A percentile compares a stretch with the other conserved stretches of the same genome.
Evolutionary conservation across 345 rosid species (phyloP).

Genomic region (Salix koriyanagi): DNA sequence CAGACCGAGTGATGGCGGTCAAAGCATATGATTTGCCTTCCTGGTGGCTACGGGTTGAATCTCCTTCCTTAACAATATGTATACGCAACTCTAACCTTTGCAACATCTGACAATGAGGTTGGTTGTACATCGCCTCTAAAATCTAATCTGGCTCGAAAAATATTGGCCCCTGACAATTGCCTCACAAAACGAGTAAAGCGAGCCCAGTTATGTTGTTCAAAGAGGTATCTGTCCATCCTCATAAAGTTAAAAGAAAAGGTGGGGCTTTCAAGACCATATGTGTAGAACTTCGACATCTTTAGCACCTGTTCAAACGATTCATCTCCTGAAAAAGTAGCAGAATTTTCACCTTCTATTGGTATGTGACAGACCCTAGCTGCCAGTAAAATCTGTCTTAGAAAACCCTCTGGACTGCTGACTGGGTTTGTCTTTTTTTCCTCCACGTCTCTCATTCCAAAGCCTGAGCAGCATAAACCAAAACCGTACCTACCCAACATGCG

Average conservation of each 20-base stretch:
- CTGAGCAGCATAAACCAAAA: conserved; percentile 36
- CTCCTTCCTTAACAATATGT: conserved; percentile 22
- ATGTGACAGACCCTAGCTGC: conserved; percentile 37
- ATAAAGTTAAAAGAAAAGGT: conserved; percentile 40
- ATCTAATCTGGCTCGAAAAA: conserved; percentile 42
- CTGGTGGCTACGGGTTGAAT: not conserved
- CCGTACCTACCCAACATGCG: conserved; percentile 41
- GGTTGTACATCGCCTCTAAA: conserved; percentile 17
- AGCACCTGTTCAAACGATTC: conserved; percentile 39
- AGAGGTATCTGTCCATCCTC: conserved; percentile 45
- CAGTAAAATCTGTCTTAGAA: conserved; percentile 36
- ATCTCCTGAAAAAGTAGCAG: conserved; percentile 26
- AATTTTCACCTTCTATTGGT: conserved; percentile 45
- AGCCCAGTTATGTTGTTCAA: conserved; percentile 37
- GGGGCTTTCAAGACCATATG: conserved; percentile 26
- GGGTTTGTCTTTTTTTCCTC: conserved; percentile 35
- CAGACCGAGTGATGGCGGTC: conserved; percentile 10
- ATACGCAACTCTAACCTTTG: conserved; percentile 21
- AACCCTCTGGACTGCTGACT: conserved; percentile 42
- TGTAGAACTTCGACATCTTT: conserved; percentile 37
- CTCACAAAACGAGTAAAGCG: conserved; percentile 38
- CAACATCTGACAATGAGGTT: conserved; percentile 19
- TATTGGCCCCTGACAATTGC: conserved; percentile 35
- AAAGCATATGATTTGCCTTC: not conserved
- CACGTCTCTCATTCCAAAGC: conserved; percentile 45